A percentile compares a stretch with the other conserved stretches of the same genome.
Evolutionary conservation across 331 rosid species (phyloP).

Genomic region (Quercus lobata): DNA sequence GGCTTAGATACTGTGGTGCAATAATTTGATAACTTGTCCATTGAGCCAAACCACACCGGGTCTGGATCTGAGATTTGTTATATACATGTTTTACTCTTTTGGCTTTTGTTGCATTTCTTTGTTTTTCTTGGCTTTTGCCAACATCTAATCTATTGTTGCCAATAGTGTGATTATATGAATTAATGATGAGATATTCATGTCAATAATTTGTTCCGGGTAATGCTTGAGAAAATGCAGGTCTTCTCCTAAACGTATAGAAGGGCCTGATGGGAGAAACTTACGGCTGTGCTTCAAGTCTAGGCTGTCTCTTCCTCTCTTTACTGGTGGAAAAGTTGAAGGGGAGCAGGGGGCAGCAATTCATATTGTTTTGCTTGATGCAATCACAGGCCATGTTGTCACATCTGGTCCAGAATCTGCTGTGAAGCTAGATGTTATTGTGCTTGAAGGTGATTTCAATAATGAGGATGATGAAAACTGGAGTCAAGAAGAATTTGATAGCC

Average conservation of each 20-base stretch:
- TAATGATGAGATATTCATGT: conserved; percentile 2
- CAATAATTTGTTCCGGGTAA: conserved; percentile 19
- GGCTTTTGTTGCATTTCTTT: not conserved
- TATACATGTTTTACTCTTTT: not conserved
- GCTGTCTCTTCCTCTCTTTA: conserved; percentile 86
- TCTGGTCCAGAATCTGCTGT: conserved; percentile 61
- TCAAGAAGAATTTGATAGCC: conserved; percentile 75
- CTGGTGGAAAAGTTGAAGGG: conserved; percentile 90
- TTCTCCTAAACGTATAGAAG: conserved; percentile 66
- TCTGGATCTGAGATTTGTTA: not conserved
- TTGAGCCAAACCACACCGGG: not conserved
- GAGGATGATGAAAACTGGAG: conserved; percentile 79
- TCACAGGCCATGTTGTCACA: conserved; percentile 46
- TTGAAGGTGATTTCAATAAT: conserved; percentile 86
- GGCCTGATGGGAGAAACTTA: conserved; percentile 53
- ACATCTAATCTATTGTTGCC: not conserved
- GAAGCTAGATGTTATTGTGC: conserved; percentile 68
- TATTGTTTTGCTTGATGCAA: conserved; percentile 64
- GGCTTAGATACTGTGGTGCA: not conserved
- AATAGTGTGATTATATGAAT: conserved; percentile 2
- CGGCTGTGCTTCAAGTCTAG: conserved; percentile 60
- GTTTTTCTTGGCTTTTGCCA: not conserved
- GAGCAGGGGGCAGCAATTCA: conserved; percentile 74
- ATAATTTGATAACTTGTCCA: not conserved
- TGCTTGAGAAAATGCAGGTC: conserved; percentile 45